phyloP scores from a whole-genome alignment of 1,284 basidiomycete species.

The Meira miltonrushii region DNA sequence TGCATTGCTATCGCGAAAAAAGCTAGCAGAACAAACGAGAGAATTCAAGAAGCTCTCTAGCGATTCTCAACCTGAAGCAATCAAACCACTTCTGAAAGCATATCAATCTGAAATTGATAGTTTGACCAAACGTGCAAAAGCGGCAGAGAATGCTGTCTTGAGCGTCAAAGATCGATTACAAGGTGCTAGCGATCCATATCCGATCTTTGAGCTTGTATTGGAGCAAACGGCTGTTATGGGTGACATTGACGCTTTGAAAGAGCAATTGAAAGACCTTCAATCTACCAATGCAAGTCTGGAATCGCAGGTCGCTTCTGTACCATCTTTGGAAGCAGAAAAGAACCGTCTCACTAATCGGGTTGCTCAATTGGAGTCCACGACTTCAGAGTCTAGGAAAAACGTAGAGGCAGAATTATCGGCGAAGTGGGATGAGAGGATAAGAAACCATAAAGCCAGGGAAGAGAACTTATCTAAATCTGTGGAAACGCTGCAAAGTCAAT shows the following conservation, averaged over 20 bases:
- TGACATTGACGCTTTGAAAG: constrained; percentile 26
- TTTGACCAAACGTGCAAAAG: constrained; percentile 83
- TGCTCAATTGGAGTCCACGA: constrained; percentile 62
- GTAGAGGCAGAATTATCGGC: constrained; percentile 94
- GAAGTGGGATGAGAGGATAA: constrained; percentile 87
- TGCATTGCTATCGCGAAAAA: constrained; percentile 38
- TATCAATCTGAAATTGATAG: constrained; percentile 95
- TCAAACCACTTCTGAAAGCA: constrained; percentile 44
- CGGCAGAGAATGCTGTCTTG: constrained; percentile 86
- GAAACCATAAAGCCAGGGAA: constrained; percentile 91
- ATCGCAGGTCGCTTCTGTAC: not conserved
- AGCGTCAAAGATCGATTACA: constrained; percentile 65
- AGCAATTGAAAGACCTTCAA: constrained; percentile 21
- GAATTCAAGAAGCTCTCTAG: constrained; percentile 38
- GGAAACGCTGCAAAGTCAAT: constrained; percentile 74
- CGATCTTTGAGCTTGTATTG: constrained; percentile 84
- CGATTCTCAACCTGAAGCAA: constrained; percentile 32
- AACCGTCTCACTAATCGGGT: constrained; percentile 18
- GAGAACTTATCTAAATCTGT: constrained; percentile 84
- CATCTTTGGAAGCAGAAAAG: constrained; percentile 10
- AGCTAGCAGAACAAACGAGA: constrained; percentile 44
- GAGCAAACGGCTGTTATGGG: constrained; percentile 27
- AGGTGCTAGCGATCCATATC: constrained; percentile 92
- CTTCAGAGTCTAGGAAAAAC: constrained; percentile 74
- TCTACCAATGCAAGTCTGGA: constrained; percentile 15